Evolutionary conservation across 371 early-diverging fungal genomes (phyloP).

Genomic region (Quaeritorhiza haematococci): DNA sequence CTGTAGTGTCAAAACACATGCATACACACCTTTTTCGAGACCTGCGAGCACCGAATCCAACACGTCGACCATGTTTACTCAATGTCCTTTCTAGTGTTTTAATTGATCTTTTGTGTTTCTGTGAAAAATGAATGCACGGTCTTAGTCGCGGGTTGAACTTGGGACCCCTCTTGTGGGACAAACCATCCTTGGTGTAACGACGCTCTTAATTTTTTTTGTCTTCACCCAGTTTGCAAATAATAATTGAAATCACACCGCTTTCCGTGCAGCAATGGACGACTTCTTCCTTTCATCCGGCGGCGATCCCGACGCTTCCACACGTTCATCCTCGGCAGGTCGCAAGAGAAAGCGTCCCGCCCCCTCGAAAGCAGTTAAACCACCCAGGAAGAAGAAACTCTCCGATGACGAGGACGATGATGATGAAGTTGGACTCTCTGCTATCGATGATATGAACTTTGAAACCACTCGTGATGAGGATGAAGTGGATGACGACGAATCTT

Average conservation of each 20-base stretch:
- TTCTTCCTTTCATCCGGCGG: neutral
- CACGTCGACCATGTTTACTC: neutral
- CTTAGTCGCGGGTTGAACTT: no score
- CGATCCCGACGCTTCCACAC: neutral
- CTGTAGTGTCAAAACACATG: neutral
- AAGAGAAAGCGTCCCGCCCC: neutral
- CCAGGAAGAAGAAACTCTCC: neutral
- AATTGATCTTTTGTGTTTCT: slow-evolving; percentile 3
- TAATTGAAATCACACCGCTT: neutral
- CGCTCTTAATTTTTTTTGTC: neutral
- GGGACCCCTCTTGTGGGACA: no score
- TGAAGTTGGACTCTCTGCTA: slow-evolving; percentile 53
- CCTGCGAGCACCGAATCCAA: neutral
- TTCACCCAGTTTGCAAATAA: neutral
- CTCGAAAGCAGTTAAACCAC: neutral
- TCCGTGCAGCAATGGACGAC: neutral
- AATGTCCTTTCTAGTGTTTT: neutral
- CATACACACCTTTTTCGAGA: neutral
- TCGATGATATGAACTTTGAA: slow-evolving; percentile 51
- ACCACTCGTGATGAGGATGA: slow-evolving; percentile 49
- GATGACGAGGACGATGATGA: slow-evolving; percentile 35
- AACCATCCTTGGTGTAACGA: no score
- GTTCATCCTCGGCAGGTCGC: neutral
- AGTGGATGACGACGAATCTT: slow-evolving; percentile 62
- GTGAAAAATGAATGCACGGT: slow-evolving; percentile 1